Conservation (phyloP, 352 stramenopile species). For the Globisporangium ultimum region DNA sequence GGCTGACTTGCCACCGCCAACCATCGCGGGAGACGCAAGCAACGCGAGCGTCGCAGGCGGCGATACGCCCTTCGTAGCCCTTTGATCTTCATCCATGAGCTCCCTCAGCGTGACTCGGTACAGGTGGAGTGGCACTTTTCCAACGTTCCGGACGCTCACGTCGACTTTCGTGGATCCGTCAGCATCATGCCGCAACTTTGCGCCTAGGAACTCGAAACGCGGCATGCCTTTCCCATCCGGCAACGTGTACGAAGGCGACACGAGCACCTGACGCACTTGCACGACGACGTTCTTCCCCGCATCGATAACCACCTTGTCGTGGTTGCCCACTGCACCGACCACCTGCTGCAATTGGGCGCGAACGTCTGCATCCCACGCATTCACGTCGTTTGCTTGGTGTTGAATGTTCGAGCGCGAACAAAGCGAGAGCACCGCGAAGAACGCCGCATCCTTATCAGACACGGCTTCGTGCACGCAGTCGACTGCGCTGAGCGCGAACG, state of each 20-base stretch:
- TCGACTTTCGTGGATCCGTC: conserved; percentile 29
- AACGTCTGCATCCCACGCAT: conserved; percentile 21
- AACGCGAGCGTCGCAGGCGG: conserved; percentile 19
- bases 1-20: conserved; percentile 23
- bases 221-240: conserved; percentile 37
- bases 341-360: conserved; percentile 20
- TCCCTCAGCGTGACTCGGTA: conserved; percentile 30
- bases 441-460: conserved; percentile 25
- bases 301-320: conserved; percentile 7
- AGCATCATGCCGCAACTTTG: conserved; percentile 31
- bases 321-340: conserved; percentile 6
- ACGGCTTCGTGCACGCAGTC: conserved; percentile 38
- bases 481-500: conserved; percentile 34
- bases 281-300: conserved; percentile 16
- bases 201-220: conserved; percentile 31
- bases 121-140: conserved; percentile 47
- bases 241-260: conserved; percentile 34
- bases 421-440: conserved; percentile 32
- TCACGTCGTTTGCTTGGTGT: conserved; percentile 17
- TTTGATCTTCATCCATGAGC: neutral
- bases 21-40: conserved; percentile 26
- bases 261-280: conserved; percentile 23
- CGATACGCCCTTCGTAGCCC: conserved; percentile 2
- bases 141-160: conserved; percentile 33
- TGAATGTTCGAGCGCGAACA: conserved; percentile 47